Base-by-base conservation (phyloP, 106 monocot genomes). In the Amphibolis antarctica region DNA sequence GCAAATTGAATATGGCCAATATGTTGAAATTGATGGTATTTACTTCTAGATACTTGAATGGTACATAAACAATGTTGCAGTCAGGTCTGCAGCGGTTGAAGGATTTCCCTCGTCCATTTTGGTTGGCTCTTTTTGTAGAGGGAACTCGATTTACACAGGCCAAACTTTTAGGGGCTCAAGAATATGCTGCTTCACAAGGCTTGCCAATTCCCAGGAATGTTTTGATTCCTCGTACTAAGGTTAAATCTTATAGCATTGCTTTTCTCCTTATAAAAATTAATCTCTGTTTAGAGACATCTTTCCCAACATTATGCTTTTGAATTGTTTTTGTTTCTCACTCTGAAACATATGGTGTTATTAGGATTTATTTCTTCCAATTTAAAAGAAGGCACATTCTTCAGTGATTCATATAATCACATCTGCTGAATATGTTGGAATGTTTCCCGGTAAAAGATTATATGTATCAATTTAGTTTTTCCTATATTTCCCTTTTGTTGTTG, bases 81-180 rank as follows among this genome's bases (percentile, higher is more conserved):
- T 83, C 78, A 53, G 94, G 94, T 66, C 68, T 94, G 49, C 75
- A 84, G 75, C 66, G 75, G 31, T 59, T 96, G 64, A 72, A 75
- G 49, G 96, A 96, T 60, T 96, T 77, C 62, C 96, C 96, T 25
- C 67, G 71, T 61, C 96, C 96, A 44, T 96, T 96, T 71, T 90
- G 89, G 96, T 75, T 96, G 53, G 96, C 96, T 66, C 84, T 96
- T 68, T 96, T 96, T 78, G 96, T 96, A 67, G 90, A 96, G 77
- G 96, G 96, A 27, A 96, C 96, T 53, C 84, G 96, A 44, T 96
- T 96, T 53, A 96, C 96, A 24, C 79, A 89, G 60, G 80, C 96
- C 18, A 96, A 96, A 61, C 84, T 96, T 68, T 73, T 85, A 62
- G 90, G 81, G 54, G 89, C 96, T 59, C 96, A 96, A 82, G 96